These are phyloP conservation scores for Thermothelomyces thermophilus DNA, from an alignment of 2,329 filamentous ascomycete species.

Conservation along the genomic window DNA sequence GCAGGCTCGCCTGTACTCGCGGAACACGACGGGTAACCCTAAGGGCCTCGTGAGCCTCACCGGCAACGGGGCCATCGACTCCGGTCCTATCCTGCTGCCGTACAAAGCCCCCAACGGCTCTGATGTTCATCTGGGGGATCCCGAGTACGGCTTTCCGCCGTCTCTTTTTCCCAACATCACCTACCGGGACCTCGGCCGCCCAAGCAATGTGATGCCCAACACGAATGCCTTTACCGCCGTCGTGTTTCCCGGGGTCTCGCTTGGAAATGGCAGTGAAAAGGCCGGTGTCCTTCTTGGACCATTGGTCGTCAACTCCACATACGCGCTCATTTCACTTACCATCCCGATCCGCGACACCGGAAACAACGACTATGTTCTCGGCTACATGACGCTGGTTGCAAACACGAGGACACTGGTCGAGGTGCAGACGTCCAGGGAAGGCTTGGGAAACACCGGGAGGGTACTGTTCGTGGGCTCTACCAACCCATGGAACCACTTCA, in stretches of 20 bases:
- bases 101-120: constrained; percentile 52
- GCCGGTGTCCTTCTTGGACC: constrained; percentile 70
- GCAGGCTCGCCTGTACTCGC: constrained; percentile 68
- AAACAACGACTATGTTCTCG: constrained; percentile 57
- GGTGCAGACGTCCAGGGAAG: constrained; percentile 58
- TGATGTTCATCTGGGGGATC: constrained; percentile 54
- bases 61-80: constrained; percentile 36
- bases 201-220: constrained; percentile 36
- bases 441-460: constrained; percentile 62
- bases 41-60: constrained; percentile 61
- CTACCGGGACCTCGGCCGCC: constrained; percentile 43
- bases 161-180: constrained; percentile 73
- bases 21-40: constrained; percentile 52
- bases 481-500: constrained; percentile 60
- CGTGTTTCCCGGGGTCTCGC: constrained; percentile 44
- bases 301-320: constrained; percentile 62
- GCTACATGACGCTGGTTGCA: constrained; percentile 77
- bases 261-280: constrained; percentile 42
- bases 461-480: constrained; percentile 65
- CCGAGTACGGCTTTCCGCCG: constrained; percentile 60
- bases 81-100: constrained; percentile 54
- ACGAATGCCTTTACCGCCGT: constrained; percentile 40
- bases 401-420: constrained; percentile 58
- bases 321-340: constrained; percentile 74
- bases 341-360: constrained; percentile 68